Evolutionary conservation across 1,284 basidiomycete genomes (phyloP), one percentile per base, ranked within the genome.

Genomic region (Sporisorium exsertum): DNA sequence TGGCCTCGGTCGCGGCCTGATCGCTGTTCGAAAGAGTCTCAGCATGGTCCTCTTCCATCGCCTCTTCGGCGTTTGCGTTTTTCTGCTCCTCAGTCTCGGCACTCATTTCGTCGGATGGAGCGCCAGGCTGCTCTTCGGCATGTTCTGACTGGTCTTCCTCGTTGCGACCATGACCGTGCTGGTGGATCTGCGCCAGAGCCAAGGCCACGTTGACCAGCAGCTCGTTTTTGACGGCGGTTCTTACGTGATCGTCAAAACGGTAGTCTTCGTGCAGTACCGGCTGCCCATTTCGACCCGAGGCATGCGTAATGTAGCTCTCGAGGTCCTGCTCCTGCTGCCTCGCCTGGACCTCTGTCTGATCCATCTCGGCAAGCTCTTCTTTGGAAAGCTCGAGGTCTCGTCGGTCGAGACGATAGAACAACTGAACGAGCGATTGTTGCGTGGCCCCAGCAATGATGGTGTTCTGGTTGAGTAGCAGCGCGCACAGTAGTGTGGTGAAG

Each of bases 401-500:
- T 6, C 66, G 66, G 12, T 72, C 62, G 16, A 77, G 72, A 33
- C 91, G 89, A 42, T 88, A 88, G 58, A 97, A 88, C 58, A 96
- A 87, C 75, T 93, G 90, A 15, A 95, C 92, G 57, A 97, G 89
- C 3, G 92, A 91, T 57, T 89, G 88, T 71, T 94, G 90, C 18
- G 93, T 91, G 3, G 91, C 89, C 27, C 91, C 91, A 33, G 91
- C 91, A 45, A 97, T 90, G 58, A 89, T 87, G 24, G 89, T 89
- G 82, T 93, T 94, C 15, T 91, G 89, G 83, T 92, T 94, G 60
- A 97, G 89, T 24, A 98, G 88, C 42, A 98, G 88, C 0, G 93
- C 93, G 55, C 94, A 95, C 20, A 98, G 89, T 56, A 97, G 91
- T 6, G 94, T 93, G 2, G 95, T 96, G 87, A 98, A 97, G 10